Evolutionary conservation across 306 rosid genomes (phyloP).

Genomic region (Vigna radiata): DNA sequence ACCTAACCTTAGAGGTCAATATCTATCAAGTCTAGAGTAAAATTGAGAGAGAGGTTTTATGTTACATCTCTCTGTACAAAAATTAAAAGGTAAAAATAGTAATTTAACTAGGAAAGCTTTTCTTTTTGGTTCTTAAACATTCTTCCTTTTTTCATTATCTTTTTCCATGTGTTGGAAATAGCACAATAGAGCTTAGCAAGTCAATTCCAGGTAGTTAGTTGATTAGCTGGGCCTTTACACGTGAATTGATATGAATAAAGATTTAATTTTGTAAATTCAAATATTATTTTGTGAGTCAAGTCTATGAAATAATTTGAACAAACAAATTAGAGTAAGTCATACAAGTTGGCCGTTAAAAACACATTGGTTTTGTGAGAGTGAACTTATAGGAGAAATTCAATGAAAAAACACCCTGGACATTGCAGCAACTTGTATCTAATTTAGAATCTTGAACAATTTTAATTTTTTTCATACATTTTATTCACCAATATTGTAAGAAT

Average conservation of each 20-base stretch:
- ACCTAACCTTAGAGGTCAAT: slow-evolving; percentile 47
- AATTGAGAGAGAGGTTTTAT: slow-evolving; percentile 22
- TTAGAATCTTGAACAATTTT: background rate
- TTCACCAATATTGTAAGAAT: background rate
- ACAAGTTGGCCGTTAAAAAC: background rate
- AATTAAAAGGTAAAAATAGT: slow-evolving; percentile 2
- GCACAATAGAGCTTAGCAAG: slow-evolving; percentile 46
- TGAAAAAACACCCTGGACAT: background rate
- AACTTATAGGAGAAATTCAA: background rate
- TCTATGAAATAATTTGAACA: slow-evolving; percentile 11
- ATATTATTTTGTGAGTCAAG: background rate
- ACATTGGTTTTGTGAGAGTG: background rate
- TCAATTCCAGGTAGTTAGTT: slow-evolving; percentile 54
- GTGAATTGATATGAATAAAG: slow-evolving; percentile 52
- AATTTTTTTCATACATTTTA: background rate
- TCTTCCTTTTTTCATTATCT: slow-evolving; percentile 19
- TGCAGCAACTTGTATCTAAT: background rate
- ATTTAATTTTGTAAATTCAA: slow-evolving; percentile 49
- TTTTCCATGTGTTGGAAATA: slow-evolving; percentile 34
- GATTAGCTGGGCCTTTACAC: slow-evolving; percentile 54
- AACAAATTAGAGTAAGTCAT: background rate
- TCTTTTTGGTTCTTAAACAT: slow-evolving; percentile 17
- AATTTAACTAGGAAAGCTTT: background rate
- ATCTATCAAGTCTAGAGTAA: slow-evolving; percentile 40
- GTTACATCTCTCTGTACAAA: slow-evolving; percentile 16